These are phyloP conservation scores for Margaritispora aquatica DNA, from an alignment of 495 filamentous ascomycete species.

Conservation along the genomic window DNA sequence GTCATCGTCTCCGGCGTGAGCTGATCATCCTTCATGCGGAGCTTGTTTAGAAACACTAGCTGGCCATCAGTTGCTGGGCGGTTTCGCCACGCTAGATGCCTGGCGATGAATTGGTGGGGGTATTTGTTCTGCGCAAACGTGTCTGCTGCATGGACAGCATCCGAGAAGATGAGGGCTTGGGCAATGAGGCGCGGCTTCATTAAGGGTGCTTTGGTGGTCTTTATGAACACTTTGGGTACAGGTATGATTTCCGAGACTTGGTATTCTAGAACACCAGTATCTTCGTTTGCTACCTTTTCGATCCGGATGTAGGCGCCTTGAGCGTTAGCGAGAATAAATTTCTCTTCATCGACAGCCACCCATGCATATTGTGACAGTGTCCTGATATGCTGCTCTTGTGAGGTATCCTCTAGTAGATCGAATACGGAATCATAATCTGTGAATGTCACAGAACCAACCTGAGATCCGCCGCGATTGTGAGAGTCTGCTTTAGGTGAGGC, in stretches of 20 bases:
- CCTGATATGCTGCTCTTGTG: constrained; percentile 70
- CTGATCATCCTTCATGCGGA: constrained; percentile 46
- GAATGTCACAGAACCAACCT: constrained; percentile 50
- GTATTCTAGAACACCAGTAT: constrained; percentile 2
- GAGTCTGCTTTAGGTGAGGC: neutral
- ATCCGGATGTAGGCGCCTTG: constrained; percentile 56
- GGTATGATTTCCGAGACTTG: constrained; percentile 23
- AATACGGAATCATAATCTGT: constrained; percentile 85
- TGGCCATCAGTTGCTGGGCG: constrained; percentile 61
- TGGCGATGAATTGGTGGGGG: constrained; percentile 49
- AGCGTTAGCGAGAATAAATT: constrained; percentile 58
- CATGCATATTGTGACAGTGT: constrained; percentile 66
- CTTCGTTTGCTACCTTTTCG: constrained; percentile 34
- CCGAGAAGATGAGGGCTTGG: constrained; percentile 48
- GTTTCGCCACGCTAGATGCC: constrained; percentile 59
- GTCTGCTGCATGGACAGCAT: constrained; percentile 77
- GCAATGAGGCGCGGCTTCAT: constrained; percentile 62
- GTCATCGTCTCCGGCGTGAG: constrained; percentile 53
- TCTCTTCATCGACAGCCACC: constrained; percentile 63
- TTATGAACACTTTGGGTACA: constrained; percentile 19
- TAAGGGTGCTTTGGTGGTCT: constrained; percentile 49
- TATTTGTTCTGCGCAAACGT: constrained; percentile 65
- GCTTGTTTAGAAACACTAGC: constrained; percentile 63
- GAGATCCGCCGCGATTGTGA: neutral
- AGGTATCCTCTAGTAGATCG: constrained; percentile 80